These are phyloP conservation scores for Pholiota conissans DNA, from an alignment of 768 basidiomycete genomes.

Conservation along the genomic window DNA sequence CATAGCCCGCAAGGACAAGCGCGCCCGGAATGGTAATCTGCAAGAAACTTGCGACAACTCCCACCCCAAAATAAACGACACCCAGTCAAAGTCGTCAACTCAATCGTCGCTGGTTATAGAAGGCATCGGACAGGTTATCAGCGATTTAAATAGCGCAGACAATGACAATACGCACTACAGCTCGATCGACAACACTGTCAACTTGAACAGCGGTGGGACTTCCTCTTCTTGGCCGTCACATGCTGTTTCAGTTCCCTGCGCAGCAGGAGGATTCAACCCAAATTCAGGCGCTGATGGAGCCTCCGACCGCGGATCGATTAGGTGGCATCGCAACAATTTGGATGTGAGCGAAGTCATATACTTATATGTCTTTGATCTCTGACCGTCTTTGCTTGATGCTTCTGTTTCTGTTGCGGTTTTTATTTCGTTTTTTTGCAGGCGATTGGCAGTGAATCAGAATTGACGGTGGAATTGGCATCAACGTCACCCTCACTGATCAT, in stretches of 20 bases:
- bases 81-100: background rate
- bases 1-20: background rate
- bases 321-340: background rate
- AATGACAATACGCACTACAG: background rate
- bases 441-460: background rate
- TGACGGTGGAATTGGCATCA: too few species aligned
- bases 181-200: background rate
- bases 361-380: background rate
- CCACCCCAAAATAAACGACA: conserved; percentile 2
- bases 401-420: too few species aligned
- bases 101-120: background rate
- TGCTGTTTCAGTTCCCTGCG: background rate
- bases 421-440: background rate
- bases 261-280: background rate
- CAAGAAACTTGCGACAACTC: background rate
- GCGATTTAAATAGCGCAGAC: background rate
- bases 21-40: background rate
- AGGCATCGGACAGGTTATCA: conserved; percentile 1
- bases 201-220: too few species aligned
- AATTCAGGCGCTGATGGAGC: background rate
- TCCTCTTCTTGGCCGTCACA: background rate
- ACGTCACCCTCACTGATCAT: too few species aligned
- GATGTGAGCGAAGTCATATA: background rate
- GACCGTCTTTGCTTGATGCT: background rate
- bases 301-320: background rate